Evolutionary conservation across 345 rosid genomes (phyloP).

Genomic region (Acer campestre): DNA sequence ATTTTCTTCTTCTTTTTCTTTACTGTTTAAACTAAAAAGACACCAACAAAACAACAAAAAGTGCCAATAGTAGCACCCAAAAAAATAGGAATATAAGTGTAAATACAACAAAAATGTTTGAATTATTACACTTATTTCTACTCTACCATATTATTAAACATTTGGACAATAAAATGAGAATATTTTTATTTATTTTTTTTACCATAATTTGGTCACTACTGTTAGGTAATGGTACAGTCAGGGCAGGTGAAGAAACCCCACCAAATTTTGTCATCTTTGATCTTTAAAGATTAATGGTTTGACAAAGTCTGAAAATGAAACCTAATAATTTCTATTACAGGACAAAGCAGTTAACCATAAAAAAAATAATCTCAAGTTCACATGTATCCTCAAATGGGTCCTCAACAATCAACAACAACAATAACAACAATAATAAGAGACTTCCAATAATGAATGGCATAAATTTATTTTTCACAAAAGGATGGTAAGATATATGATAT

Average conservation of each 20-base stretch:
- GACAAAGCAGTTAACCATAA: neutral
- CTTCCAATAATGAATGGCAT: too few relatives aligned
- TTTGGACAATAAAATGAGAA: neutral
- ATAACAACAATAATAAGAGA: too few relatives aligned
- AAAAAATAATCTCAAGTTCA: conserved; percentile 10
- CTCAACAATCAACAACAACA: neutral
- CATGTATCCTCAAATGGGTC: conserved; percentile 9
- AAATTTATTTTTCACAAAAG: too few relatives aligned
- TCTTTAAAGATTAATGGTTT: neutral
- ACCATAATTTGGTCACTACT: neutral
- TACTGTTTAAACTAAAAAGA: neutral
- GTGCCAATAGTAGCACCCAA: neutral
- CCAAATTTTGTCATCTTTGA: neutral
- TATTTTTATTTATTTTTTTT: fast-evolving
- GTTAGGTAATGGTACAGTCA: neutral
- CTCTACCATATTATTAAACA: neutral
- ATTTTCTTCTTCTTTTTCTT: neutral
- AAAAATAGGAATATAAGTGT: neutral
- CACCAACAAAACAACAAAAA: neutral
- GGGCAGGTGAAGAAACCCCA: neutral
- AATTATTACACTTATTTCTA: neutral
- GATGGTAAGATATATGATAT: neutral
- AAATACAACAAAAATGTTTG: neutral
- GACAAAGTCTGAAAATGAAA: neutral
- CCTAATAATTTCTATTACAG: neutral